Base-by-base conservation (phyloP, 2,329 filamentous ascomycete genomes). In the Paecilomyces dactylethromorphus region DNA sequence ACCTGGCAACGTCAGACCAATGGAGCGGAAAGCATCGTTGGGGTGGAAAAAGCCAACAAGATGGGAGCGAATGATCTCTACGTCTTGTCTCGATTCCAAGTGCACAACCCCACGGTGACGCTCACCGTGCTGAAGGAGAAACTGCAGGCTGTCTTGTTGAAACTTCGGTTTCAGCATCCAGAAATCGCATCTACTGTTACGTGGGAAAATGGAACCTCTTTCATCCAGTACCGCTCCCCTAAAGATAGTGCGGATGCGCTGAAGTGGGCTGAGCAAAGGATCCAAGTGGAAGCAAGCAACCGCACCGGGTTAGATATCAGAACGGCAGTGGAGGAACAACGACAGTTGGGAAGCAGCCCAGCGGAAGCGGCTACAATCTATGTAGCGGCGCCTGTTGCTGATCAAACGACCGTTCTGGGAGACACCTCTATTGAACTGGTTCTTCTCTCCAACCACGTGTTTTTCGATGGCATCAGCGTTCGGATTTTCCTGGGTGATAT, bases 401-500 rank as follows among this genome's bases (percentile, higher is more conserved):
- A 51, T n/a, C 53, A 56, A 18, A 52, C 55, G n/a, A 21, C 57
- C 5, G 26, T 29, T 24, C 22, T 59, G 11, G 54, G 32, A 11
- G 52, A 26, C 26, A 39, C 31, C 12, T 18, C 55, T 13, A 39
- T 59, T 12, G 57, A 59, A 22, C 52, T 59, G 18, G 31, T 59
- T 21, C 53, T 59, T 39, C 51, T 56, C 18, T 15, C 45, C 10
- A 59, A 59, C 29, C 57, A 59, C 45, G 26, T 59, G 11, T 59
- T 53, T 39, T 39, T 52, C 18, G 57, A 59, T 32, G 57, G 57
- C 5, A 56, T 59, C 22, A 56, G 57, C 49, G 49, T 39, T 5
- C 57, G 57, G n/a, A 52, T 53, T 21, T 39, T 59, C 29, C 54
- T 56, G 31, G 54, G 54, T n/a, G 54, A 56, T 35, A n/a, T 59